Base-by-base conservation (phyloP, 441 rosid genomes). In the Codiaeum variegatum region DNA sequence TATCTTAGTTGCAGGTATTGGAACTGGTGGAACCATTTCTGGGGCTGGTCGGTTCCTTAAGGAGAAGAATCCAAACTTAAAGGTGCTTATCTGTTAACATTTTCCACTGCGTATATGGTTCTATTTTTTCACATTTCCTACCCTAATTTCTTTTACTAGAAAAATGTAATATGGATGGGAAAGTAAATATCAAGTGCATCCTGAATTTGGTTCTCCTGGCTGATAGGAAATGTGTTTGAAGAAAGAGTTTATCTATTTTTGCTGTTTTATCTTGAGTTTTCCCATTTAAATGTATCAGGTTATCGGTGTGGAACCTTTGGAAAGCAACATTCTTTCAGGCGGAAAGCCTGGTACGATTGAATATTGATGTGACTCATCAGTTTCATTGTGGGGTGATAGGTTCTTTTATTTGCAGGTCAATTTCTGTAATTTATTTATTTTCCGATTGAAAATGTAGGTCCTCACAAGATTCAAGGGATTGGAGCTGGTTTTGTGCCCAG, bases 391-490 rank as follows among this genome's bases (percentile, higher is more conserved):
- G 66, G 42, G 65, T 21, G 59, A 21, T 34, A 47, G 64, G 13
- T 40, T 72, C 73, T 44, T 66, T 58, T 65, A 71, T 77, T 55
- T 23, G 32, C 29, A 23, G 9, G 31, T 76, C 55, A 38, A 51
- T 73, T 34, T 42, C 46, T 18, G 12, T 29, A 49, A 31, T 67
- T 10, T 23, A 9, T 59, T 59, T 63, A 36, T 38, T 69, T 69
- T 58, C 64, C 15, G 1, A 55, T 52, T 72, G 52, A 69, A 78
- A 76, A 71, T 78, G 65, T 86, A 94, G 97, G 99, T 72, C 99
- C 97, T 77, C 99, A 94, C 89, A 92, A 94, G 83, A 94, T 94
- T 87, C 97, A 94, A 84, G 99, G 99, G 76, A 94, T 94, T 66
- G 99, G 99, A 83, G 99, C 99, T 66, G 99, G 99, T 73, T 94